Percentiles rank a stretch among this genome's conserved stretches.
These are phyloP conservation scores for Pulveroboletus sp. DNA, from an alignment of 768 basidiomycete species.

Conservation along the genomic window DNA sequence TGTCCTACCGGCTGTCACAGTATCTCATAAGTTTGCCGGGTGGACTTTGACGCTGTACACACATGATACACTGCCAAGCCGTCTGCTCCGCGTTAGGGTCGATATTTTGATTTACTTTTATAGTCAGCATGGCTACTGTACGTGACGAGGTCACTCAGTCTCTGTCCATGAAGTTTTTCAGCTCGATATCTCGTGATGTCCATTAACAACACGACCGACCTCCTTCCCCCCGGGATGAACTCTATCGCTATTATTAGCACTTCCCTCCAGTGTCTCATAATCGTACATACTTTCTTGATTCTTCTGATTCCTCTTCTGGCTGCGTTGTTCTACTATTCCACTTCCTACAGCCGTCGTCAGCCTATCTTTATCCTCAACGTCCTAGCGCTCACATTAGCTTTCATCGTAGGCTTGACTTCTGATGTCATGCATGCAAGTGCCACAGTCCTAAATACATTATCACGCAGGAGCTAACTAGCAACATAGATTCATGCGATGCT, in stretches of 20 bases:
- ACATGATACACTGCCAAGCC: background rate
- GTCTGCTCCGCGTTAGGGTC: background rate
- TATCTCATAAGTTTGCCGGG: background rate
- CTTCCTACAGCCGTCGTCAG: conserved; percentile 10
- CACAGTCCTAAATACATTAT: too few species aligned
- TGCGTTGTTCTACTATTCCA: conserved; percentile 25
- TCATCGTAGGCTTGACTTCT: conserved; percentile 3
- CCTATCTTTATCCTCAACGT: conserved; percentile 27
- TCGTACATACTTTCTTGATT: conserved; percentile 22
- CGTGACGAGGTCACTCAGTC: too few species aligned
- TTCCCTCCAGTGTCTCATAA: conserved; percentile 15
- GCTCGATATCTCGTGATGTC: background rate
- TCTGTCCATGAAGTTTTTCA: background rate
- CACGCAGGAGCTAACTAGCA: background rate
- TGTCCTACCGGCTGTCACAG: background rate
- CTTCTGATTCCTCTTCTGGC: conserved; percentile 20
- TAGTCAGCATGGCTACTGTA: background rate
- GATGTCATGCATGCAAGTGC: conserved; percentile 8
- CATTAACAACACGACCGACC: background rate
- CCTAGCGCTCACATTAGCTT: conserved; percentile 3
- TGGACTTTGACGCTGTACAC: background rate
- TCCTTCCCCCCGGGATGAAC: background rate
- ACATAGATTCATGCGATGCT: conserved; percentile 20
- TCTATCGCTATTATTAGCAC: background rate
- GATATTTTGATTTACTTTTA: background rate